Evolutionary conservation across 2,329 filamentous ascomycete genomes (phyloP).

Genomic region (Xylariaceae sp.): DNA sequence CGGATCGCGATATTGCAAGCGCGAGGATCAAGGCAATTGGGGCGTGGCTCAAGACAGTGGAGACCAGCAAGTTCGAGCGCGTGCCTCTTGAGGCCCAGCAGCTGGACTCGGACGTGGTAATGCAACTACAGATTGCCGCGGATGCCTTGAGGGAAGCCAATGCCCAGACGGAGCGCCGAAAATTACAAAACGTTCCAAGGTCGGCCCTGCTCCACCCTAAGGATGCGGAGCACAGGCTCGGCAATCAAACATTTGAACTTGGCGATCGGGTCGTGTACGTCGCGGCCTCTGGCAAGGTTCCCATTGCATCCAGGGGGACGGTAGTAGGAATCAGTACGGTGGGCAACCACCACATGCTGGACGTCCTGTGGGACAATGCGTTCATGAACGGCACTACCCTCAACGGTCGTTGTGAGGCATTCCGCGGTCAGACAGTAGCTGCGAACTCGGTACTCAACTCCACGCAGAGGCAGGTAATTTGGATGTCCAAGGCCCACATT

Average conservation of each 20-base stretch:
- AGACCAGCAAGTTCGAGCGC: conserved; percentile 87
- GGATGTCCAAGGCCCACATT: conserved; percentile 57
- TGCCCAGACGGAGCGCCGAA: conserved; percentile 59
- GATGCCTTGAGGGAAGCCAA: conserved; percentile 58
- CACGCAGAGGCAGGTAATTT: conserved; percentile 76
- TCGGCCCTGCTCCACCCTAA: conserved; percentile 87
- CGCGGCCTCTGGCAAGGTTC: conserved; percentile 88
- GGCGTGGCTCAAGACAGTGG: conserved; percentile 86
- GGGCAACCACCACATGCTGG: conserved; percentile 75
- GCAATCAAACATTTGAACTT: conserved; percentile 77
- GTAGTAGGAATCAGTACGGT: conserved; percentile 94
- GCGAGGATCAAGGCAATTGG: conserved; percentile 89
- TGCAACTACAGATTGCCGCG: conserved; percentile 72
- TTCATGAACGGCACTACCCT: conserved; percentile 98
- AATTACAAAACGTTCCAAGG: conserved; percentile 77
- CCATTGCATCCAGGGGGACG: conserved; percentile 86
- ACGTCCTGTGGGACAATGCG: conserved; percentile 88
- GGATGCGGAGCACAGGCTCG: conserved; percentile 90
- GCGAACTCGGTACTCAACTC: conserved; percentile 87
- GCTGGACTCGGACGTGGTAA: conserved; percentile 86
- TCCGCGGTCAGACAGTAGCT: conserved; percentile 89
- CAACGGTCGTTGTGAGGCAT: conserved; percentile 84
- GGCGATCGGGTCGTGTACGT: conserved; percentile 94
- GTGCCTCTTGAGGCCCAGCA: conserved; percentile 97
- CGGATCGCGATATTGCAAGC: conserved; percentile 66